Evolutionary conservation across 2,329 filamentous ascomycete genomes (phyloP), one percentile per base, ranked within the genome.

Genomic region (Penicillium olsonii): DNA sequence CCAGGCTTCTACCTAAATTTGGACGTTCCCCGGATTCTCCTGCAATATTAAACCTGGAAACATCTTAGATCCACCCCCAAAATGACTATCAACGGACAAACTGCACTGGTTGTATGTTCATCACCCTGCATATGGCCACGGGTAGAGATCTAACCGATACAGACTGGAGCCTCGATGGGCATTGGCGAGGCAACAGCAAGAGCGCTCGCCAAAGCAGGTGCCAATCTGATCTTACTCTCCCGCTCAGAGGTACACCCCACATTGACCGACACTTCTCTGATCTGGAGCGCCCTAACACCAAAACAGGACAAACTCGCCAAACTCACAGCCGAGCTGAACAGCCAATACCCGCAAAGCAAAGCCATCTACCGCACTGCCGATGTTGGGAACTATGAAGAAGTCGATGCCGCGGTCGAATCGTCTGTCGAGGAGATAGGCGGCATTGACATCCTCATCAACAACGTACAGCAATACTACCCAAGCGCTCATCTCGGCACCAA

Each of bases 391-490:
- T 57, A 58, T 20, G 52, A 55, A 11, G 42, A 42, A 10, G 57
- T 63, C 11, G 55, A 64, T 14, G n/a, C 57, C 4, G 67, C 67
- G 2, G 59, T 76, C 5, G 50, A 48, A 14, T 57, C 57, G 1
- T 62, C 67, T 0, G 59, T 74, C 1, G 53, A 64, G 5, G 62
- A 72, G 37, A 43, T 71, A 4, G 68, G 68, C 0, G 57, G 63
- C 1, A 73, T 79, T 17, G 74, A 78, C 37, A 65, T 78, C 11
- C 65, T 79, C 0, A 65, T 78, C 57, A 79, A 78, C 56, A 78
- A 78, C 44, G 70, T 66, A 19, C 12, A 12, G 8, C 26, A 6
- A 31, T n/a, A 7, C 29, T 4, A 31, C 7, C 29, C 29, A 31
- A 3, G 12, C n/a, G 12, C 12, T 7, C 12, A 14, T 14, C 12